Percentiles rank a stretch among this genome's conserved stretches.
Conservation (phyloP, 2,329 filamentous ascomycete species). For the Microascus cirrosus region DNA sequence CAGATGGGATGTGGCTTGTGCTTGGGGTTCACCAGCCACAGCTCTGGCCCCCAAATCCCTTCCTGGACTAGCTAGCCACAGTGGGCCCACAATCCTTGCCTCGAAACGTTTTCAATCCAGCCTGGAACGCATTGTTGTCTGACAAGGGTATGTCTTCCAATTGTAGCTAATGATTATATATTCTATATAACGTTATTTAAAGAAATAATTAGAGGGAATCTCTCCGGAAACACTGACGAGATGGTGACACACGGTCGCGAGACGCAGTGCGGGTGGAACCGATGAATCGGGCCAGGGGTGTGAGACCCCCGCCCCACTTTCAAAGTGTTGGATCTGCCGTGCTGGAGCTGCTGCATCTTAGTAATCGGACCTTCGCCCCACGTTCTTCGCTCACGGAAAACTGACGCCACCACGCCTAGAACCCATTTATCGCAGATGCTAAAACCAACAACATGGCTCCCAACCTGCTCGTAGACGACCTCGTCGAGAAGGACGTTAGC, state of each 20-base stretch:
- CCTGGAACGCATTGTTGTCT: too few relatives aligned
- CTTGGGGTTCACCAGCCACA: background rate
- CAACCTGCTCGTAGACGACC: background rate
- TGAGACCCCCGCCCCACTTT: background rate
- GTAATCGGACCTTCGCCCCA: background rate
- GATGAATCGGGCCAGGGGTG: background rate
- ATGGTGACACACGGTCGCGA: background rate
- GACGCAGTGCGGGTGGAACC: background rate
- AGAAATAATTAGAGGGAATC: background rate
- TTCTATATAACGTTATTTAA: too few relatives aligned
- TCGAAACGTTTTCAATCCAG: too few relatives aligned
- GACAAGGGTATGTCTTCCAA: too few relatives aligned
- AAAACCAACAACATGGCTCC: background rate
- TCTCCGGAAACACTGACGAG: background rate
- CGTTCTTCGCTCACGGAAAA: background rate
- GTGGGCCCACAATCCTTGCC: too few relatives aligned
- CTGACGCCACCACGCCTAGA: background rate
- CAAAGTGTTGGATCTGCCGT: background rate
- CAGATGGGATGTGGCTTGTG: constrained; percentile 3
- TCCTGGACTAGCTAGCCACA: too few relatives aligned
- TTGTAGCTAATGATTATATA: too few relatives aligned
- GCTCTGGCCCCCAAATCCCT: background rate
- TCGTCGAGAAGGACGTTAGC: background rate
- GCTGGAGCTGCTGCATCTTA: background rate
- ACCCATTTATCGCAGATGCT: background rate